Percentiles rank a stretch among this genome's conserved stretches.
These are phyloP conservation scores for Dentipellis sp. DNA, from an alignment of 768 basidiomycete genomes.

Conservation along the genomic window DNA sequence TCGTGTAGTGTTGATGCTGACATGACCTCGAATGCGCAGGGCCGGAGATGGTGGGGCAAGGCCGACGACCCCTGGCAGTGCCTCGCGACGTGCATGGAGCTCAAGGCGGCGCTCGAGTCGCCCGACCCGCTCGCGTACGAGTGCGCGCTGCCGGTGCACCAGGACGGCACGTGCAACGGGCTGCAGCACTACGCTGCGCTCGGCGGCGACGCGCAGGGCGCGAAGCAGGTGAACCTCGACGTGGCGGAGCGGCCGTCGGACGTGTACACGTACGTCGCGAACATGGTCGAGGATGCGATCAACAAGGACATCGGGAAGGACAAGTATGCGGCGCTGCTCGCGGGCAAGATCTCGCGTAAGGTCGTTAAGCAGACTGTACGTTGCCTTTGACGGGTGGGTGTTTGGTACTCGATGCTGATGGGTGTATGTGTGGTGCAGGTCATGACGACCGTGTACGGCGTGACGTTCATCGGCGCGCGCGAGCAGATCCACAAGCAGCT, in stretches of 20 bases:
- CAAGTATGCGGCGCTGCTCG: conserved; percentile 47
- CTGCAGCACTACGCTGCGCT: conserved; percentile 98
- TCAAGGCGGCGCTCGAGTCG: conserved; percentile 71
- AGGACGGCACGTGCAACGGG: conserved; percentile 98
- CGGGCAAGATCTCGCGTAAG: conserved; percentile 81
- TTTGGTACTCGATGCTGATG: neutral
- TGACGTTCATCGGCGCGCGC: conserved; percentile 90
- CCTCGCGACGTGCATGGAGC: conserved; percentile 85
- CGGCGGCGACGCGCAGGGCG: conserved; percentile 85
- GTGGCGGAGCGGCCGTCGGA: conserved; percentile 84
- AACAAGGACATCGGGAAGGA: conserved; percentile 37
- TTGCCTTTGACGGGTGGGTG: neutral
- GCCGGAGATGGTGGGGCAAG: conserved; percentile 76
- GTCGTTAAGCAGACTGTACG: conserved; percentile 94
- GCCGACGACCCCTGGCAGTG: conserved; percentile 99
- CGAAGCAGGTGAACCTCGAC: conserved; percentile 85
- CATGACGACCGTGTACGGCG: conserved; percentile 99
- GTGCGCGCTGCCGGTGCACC: conserved; percentile 84
- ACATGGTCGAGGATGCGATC: conserved; percentile 70
- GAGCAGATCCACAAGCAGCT: conserved; percentile 92
- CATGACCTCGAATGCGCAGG: conserved; percentile 29
- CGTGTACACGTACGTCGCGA: conserved; percentile 88
- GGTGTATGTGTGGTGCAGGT: conserved; percentile 38
- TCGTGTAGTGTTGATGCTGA: conserved; percentile 1
- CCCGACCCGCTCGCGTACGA: conserved; percentile 46